phyloP scores from a whole-genome alignment of 148 eudicot species.

The Limonium bicolor region DNA sequence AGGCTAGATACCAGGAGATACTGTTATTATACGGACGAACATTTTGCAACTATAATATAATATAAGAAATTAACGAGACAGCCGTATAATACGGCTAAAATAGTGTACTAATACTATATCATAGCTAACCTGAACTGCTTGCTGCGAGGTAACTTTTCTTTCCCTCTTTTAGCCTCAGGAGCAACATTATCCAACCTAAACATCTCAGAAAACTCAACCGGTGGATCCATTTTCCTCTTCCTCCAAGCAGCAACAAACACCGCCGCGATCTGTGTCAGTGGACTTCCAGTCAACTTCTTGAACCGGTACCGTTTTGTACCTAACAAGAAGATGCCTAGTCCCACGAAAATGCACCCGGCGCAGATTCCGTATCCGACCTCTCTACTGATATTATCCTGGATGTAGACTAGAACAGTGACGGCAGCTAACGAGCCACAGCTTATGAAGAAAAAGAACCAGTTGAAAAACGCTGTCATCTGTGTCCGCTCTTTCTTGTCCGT shows the following conservation, averaged over 20 bases:
- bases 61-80: neutral
- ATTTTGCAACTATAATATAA: no score
- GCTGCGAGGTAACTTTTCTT: conserved; percentile 63
- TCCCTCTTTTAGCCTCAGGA: conserved; percentile 19
- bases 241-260: conserved; percentile 32
- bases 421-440: conserved; percentile 61
- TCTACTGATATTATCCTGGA: conserved; percentile 60
- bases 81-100: neutral
- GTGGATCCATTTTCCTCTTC: conserved; percentile 23
- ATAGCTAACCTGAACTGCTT: conserved; percentile 60
- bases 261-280: conserved; percentile 31
- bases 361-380: conserved; percentile 69
- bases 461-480: conserved; percentile 41
- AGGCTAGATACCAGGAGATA: no score
- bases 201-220: conserved; percentile 18
- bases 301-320: conserved; percentile 35
- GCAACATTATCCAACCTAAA: conserved; percentile 16
- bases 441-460: conserved; percentile 68
- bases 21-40: no score
- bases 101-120: neutral
- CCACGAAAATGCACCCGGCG: conserved; percentile 14
- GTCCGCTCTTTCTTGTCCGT: conserved; percentile 33
- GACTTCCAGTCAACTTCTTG: conserved; percentile 28
- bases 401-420: conserved; percentile 64
- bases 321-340: conserved; percentile 15